A percentile compares a stretch with the other conserved stretches of the same genome.
Evolutionary conservation across 495 filamentous ascomycete genomes (phyloP).

Genomic region (Tuber borchii): DNA sequence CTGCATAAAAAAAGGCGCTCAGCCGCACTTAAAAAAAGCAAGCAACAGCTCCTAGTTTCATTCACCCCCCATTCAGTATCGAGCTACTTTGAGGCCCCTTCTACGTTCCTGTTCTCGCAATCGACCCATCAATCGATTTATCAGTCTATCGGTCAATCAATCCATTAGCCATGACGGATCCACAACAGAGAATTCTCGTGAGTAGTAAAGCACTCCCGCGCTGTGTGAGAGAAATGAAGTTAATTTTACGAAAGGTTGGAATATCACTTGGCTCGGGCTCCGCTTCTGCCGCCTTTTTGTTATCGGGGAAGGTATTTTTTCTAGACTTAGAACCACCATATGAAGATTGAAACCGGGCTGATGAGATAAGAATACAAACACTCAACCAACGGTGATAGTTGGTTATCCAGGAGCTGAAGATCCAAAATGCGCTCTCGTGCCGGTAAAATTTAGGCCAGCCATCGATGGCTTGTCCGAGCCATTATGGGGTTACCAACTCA

Average conservation of each 20-base stretch:
- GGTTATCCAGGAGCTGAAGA: neutral
- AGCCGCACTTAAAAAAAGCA: neutral
- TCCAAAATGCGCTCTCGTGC: slow-evolving; percentile 2
- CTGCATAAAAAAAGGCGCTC: neutral
- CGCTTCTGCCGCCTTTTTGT: neutral
- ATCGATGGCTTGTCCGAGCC: neutral
- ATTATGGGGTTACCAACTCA: slow-evolving; percentile 1
- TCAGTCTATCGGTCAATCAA: neutral
- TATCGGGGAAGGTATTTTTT: neutral
- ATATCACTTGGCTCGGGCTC: slow-evolving; percentile 1
- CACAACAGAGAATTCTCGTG: neutral
- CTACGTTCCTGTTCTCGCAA: neutral
- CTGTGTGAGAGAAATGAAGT: neutral
- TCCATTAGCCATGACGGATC: neutral
- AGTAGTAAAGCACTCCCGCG: neutral
- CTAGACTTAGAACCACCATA: neutral
- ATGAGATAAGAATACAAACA: slow-evolving; percentile 2
- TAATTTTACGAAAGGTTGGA: neutral
- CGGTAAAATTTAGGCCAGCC: neutral
- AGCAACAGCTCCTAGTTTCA: neutral
- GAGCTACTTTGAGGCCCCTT: neutral
- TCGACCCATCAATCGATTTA: neutral
- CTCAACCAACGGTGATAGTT: neutral
- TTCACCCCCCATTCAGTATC: neutral
- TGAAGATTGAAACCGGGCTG: neutral